These are phyloP conservation scores for Dichotomocladium elegans DNA, from an alignment of 371 early-diverging fungal species.

Conservation along the genomic window DNA sequence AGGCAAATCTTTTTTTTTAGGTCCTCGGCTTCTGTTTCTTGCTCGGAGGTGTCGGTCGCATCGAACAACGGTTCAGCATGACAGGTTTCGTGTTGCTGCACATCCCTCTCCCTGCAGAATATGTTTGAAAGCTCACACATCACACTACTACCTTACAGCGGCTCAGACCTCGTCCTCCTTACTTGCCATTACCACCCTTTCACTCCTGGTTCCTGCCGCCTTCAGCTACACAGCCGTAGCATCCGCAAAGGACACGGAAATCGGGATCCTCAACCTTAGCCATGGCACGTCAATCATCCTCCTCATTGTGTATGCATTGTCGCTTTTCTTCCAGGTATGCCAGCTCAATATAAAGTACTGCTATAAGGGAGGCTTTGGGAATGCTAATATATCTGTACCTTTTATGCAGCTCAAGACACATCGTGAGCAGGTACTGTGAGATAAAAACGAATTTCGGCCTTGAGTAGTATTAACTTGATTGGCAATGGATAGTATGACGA, in stretches of 20 bases:
- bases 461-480: conserved; percentile 15
- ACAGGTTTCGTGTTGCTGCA: no score
- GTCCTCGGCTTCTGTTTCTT: conserved; percentile 12
- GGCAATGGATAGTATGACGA: conserved; percentile 31
- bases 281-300: conserved; percentile 77
- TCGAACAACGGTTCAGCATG: conserved; percentile 38
- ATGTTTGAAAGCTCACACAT: no score
- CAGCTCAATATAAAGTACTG: no score
- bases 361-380: no score
- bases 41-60: conserved; percentile 53
- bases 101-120: no score
- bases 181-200: conserved; percentile 70
- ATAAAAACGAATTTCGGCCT: background rate
- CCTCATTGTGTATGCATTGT: conserved; percentile 68
- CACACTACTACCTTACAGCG: no score
- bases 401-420: conserved; percentile 53
- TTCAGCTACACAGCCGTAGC: conserved; percentile 48
- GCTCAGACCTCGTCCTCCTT: conserved; percentile 81
- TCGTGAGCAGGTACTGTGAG: conserved; percentile 42
- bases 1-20: background rate
- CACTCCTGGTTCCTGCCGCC: conserved; percentile 82
- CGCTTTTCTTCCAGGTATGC: conserved; percentile 72
- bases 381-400: background rate
- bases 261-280: conserved; percentile 58
- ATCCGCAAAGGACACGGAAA: conserved; percentile 20